phyloP scores from a whole-genome alignment of 2,329 filamentous ascomycete genomes.

The Cordyceps militaris region DNA sequence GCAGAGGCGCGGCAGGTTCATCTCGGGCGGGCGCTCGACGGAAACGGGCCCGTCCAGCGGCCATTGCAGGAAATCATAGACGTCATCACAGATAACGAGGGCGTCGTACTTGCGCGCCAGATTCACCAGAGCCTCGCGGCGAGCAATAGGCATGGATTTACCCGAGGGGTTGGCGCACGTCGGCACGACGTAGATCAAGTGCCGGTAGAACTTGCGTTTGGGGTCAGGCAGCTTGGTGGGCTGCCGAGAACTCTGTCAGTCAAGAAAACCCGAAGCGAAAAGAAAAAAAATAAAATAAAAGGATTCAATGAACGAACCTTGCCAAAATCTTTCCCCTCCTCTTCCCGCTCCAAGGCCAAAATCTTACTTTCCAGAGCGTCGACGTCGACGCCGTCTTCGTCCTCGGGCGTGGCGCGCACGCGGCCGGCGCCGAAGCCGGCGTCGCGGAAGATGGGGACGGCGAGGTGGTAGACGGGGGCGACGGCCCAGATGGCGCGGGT shows the following conservation, averaged over 20 bases:
- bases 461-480: constrained; percentile 77
- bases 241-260: constrained; percentile 19
- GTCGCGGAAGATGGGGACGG: constrained; percentile 79
- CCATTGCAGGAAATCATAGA: constrained; percentile 92
- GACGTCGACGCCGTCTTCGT: constrained; percentile 69
- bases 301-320: not conserved
- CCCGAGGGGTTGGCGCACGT: constrained; percentile 86
- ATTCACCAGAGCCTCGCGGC: constrained; percentile 62
- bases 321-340: constrained; percentile 12
- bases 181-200: constrained; percentile 83
- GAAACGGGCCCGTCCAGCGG: constrained; percentile 35
- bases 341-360: constrained; percentile 22
- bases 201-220: constrained; percentile 71
- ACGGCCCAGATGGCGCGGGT: constrained; percentile 75
- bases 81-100: constrained; percentile 81
- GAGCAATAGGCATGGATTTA: constrained; percentile 66
- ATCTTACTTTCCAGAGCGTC: constrained; percentile 34
- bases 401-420: constrained; percentile 66
- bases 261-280: not conserved
- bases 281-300: not conserved
- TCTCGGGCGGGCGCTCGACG: constrained; percentile 16
- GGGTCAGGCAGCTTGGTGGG: constrained; percentile 48
- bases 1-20: constrained; percentile 67
- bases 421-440: constrained; percentile 58
- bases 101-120: constrained; percentile 74